Conservation (phyloP, 2,329 filamentous ascomycete species). For the Stemphylium vesicarium region DNA sequence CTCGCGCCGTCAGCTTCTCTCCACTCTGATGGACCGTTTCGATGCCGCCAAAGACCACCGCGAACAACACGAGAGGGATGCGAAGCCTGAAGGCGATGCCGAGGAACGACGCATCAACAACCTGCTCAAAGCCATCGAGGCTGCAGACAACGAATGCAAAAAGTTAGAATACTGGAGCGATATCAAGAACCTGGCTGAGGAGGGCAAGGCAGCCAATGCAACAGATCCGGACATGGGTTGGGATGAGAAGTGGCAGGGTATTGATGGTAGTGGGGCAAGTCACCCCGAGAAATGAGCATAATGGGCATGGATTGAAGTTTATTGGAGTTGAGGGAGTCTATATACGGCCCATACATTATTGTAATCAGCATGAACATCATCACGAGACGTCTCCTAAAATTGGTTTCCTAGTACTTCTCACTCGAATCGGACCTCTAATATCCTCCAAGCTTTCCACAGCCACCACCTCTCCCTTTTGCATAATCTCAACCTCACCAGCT, state of each 20-base stretch:
- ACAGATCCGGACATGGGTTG: slow-evolving; percentile 43
- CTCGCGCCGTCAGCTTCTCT: slow-evolving; percentile 78
- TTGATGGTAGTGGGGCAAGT: slow-evolving; percentile 46
- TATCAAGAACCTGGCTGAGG: slow-evolving; percentile 52
- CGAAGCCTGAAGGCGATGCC: slow-evolving; percentile 54
- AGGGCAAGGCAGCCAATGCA: slow-evolving; percentile 44
- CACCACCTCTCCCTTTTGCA: slow-evolving; percentile 57
- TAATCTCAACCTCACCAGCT: slow-evolving; percentile 53
- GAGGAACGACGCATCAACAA: slow-evolving; percentile 65
- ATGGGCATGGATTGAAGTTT: slow-evolving; percentile 11
- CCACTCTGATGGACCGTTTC: slow-evolving; percentile 65
- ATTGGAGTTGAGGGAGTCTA: slow-evolving; percentile 1
- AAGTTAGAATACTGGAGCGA: slow-evolving; percentile 89
- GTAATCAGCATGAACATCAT: slow-evolving; percentile 2
- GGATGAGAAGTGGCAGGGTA: slow-evolving; percentile 48
- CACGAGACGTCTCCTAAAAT: neutral
- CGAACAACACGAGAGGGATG: slow-evolving; percentile 52
- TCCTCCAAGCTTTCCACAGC: slow-evolving; percentile 42
- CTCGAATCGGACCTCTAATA: slow-evolving; percentile 57
- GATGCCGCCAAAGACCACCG: slow-evolving; percentile 61
- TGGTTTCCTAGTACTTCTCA: slow-evolving; percentile 35
- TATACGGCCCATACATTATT: slow-evolving; percentile 8
- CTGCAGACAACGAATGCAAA: slow-evolving; percentile 80
- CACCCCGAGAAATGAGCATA: slow-evolving; percentile 29
- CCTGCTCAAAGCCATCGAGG: slow-evolving; percentile 74